Evolutionary conservation across 2,329 filamentous ascomycete species (phyloP), one percentile per base, ranked within the genome.

Genomic region (Chaetoscypha palmicola): DNA sequence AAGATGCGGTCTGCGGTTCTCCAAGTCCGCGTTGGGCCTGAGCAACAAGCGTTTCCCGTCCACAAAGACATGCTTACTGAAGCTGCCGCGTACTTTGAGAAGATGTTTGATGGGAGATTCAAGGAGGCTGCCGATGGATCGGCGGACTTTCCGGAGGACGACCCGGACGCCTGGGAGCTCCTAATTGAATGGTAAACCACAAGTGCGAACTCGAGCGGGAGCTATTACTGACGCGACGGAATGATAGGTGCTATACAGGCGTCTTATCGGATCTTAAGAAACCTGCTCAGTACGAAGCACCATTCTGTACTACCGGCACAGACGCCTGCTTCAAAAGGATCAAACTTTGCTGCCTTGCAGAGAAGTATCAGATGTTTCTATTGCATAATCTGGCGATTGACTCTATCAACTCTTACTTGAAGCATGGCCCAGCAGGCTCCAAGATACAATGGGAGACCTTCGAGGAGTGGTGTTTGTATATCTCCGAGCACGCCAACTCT

Each of bases 21-120:
- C n/a, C n/a, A n/a, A n/a, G n/a, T n/a, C n/a, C n/a, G n/a, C n/a
- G n/a, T n/a, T n/a, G n/a, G n/a, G n/a, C n/a, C n/a, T n/a, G 31
- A 33, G 31, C 31, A 14, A 16, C 8, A 33, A 36, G 12, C 8
- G 4, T 48, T 48, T 33, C 33, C 34, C 3, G 33, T 49, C 7
- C 43, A 46, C 36, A 39, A 46, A 22, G 31, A 38, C 2, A 42
- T 51, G n/a, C 40, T 51, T 17, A 7, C 17, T 20, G 19, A 45
- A 16, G 37, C 43, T n/a, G 37, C 41, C 11, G 24, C 28, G 22
- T 45, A 38, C 41, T 51, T 51, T 21, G 17, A 28, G 3, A 44
- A 40, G 12, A 35, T 51, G 21, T 45, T 51, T 12, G 31, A 44
- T 19, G 24, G 32, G 17, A 23, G 14, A 10, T 39, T 42, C 7